Base-by-base conservation (phyloP, 2,329 filamentous ascomycete genomes). In the Apiospora marii region DNA sequence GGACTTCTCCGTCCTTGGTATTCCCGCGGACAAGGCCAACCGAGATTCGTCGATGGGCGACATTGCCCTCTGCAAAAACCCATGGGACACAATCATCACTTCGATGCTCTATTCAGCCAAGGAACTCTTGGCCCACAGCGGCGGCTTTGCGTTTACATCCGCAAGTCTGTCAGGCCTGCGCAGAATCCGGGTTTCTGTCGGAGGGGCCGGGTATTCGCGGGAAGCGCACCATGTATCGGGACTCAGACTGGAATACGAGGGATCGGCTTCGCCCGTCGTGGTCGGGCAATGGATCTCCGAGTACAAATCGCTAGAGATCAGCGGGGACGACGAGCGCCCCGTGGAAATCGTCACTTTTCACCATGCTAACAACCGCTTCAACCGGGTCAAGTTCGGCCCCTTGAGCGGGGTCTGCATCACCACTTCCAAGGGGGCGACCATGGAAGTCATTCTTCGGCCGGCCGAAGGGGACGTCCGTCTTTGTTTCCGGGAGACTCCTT, bases 201-300 rank as follows among this genome's bases (percentile, higher is more conserved):
- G 61, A 19, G 43, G 72, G 13, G 68, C 46, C 34, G 67, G 24
- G 1, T 61, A 67, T 49, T 46, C 64, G 3, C 24, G 53, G 13
- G 53, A 43, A 22, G 41, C 19, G 5, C 46, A 64, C 24, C 72
- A 74, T 69, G 74, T 78, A 37, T 72, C 76, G 4, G 76, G 76
- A 3, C 72, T 78, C 4, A 72, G 70, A 70, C 72, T 78, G 30
- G 75, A 77, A 69, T 78, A 76, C 58, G 12, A 73, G 6, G 73
- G 75, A 37, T 74, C 72, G 4, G 64, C 58, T 10, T 37, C 37
- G 16, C 74, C 76, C 2, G 48, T 73, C 30, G 72, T 78, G n/a
- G 7, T 77, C 24, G 76, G 76, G 0, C 76, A 77, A 61, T 78
- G 76, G 76, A 48, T 76, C 10, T 71, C 73, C 14, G 73, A 76